Percentiles rank a stretch among this genome's conserved stretches.
Conservation (phyloP, 495 filamentous ascomycete species). For the Penicillium egyptiacum region DNA sequence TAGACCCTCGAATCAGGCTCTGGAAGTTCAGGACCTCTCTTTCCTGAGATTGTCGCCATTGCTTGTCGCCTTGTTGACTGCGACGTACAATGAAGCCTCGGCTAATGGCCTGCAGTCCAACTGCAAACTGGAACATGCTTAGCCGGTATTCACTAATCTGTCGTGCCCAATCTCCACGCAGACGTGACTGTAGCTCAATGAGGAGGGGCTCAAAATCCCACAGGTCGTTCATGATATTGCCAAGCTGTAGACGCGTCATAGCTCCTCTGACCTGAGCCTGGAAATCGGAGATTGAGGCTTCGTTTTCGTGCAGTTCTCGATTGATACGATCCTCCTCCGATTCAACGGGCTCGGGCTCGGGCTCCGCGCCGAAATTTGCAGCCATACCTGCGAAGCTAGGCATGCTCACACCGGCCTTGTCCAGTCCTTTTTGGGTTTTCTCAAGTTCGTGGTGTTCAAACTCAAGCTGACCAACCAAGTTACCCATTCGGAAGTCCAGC, state of each 20-base stretch:
- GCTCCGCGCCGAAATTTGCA: conserved; percentile 88
- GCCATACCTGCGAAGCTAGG: conserved; percentile 97
- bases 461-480: conserved; percentile 93
- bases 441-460: conserved; percentile 98
- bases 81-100: conserved; percentile 77
- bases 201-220: conserved; percentile 84
- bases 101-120: conserved; percentile 72
- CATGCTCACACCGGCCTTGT: conserved; percentile 92
- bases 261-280: conserved; percentile 88
- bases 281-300: conserved; percentile 68
- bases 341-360: conserved; percentile 68
- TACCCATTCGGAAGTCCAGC: conserved; percentile 95
- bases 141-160: conserved; percentile 77
- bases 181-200: conserved; percentile 75
- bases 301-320: conserved; percentile 76
- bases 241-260: conserved; percentile 71
- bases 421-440: conserved; percentile 91
- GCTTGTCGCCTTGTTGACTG: conserved; percentile 58
- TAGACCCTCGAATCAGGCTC: conserved; percentile 75
- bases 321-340: conserved; percentile 88
- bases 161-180: conserved; percentile 76
- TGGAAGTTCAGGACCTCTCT: conserved; percentile 76
- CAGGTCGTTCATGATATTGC: conserved; percentile 79
- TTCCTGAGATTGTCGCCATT: conserved; percentile 70
- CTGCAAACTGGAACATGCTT: conserved; percentile 74